Evolutionary conservation across 345 rosid species (phyloP).

Genomic region (Nephelium lappaceum): DNA sequence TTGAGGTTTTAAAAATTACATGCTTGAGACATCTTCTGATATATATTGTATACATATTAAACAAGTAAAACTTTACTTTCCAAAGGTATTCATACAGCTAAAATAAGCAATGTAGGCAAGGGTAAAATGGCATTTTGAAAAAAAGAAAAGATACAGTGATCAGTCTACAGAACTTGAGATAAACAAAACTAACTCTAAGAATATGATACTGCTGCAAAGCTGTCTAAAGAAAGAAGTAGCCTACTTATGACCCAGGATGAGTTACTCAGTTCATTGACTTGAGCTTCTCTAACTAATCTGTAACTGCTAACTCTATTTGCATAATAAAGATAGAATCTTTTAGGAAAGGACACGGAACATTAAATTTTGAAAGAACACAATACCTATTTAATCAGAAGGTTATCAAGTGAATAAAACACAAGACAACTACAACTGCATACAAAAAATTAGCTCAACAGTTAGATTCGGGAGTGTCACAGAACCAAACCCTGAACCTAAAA

Average conservation of each 20-base stretch:
- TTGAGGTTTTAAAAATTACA: conserved; percentile 19
- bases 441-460: not conserved
- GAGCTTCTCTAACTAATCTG: not conserved
- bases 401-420: not conserved
- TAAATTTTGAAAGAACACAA: not conserved
- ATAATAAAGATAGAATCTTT: too few relatives aligned
- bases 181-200: conserved; percentile 8
- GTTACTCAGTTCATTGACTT: not conserved
- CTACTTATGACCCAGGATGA: not conserved
- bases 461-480: not conserved
- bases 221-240: conserved; percentile 1
- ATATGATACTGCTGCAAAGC: not conserved
- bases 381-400: not conserved
- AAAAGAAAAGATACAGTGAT: not conserved
- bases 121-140: conserved; percentile 1
- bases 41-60: conserved; percentile 4
- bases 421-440: not conserved
- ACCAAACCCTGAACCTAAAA: not conserved
- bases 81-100: conserved; percentile 32
- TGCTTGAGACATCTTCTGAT: not conserved
- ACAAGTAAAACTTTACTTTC: conserved; percentile 13
- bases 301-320: not conserved
- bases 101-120: conserved; percentile 20
- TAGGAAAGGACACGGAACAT: not conserved
- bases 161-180: not conserved